Evolutionary conservation across 2,329 filamentous ascomycete genomes (phyloP), one percentile per base, ranked within the genome.

Genomic region (Paracoccidioides brasiliensis): DNA sequence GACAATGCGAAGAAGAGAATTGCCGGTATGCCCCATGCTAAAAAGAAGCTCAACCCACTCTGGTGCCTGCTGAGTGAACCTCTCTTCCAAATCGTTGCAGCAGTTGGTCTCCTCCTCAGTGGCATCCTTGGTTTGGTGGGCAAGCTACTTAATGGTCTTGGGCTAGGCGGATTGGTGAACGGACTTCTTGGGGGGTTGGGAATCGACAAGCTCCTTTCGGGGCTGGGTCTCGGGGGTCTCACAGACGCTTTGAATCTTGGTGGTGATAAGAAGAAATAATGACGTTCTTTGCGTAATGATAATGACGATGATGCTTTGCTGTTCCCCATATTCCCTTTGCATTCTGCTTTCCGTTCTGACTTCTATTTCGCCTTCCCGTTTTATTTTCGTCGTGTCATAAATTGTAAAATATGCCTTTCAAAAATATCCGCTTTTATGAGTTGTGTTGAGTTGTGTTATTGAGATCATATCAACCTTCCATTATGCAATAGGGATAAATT

Each of bases 31-130:
- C 90, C 90, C 5, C 86, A 94, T 62, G 90, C 89, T 45, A 94
- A 95, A 84, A 91, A 95, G 79, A 84, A 91, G 76, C 79, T 95
- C 58, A 95, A 91, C 74, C 90, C 90, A 9, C 81, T 96, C 35
- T 95, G 90, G 89, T 82, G 15, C 4, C 45, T 55, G 35, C 76
- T 93, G 61, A 82, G 82, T 40, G 88, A 95, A 77, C 90, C 90
- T 9, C 76, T 95, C 28, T 88, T 90, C 79, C 90, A 96, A 78
- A 95, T 95, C 67, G 80, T 95, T 51, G 88, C 90, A 7, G 90
- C 88, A 9, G 90, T 95, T 48, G 90, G 90, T 28, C 74, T 95
- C 57, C 72, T 95, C 60, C 77, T 96, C 58, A 84, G 78, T 53
- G 90, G 90, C 69, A 90, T 96, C 0, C 77, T 96, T 5, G 86